phyloP scores from a whole-genome alignment of 78 protist species.

The Guillardia theta region DNA sequence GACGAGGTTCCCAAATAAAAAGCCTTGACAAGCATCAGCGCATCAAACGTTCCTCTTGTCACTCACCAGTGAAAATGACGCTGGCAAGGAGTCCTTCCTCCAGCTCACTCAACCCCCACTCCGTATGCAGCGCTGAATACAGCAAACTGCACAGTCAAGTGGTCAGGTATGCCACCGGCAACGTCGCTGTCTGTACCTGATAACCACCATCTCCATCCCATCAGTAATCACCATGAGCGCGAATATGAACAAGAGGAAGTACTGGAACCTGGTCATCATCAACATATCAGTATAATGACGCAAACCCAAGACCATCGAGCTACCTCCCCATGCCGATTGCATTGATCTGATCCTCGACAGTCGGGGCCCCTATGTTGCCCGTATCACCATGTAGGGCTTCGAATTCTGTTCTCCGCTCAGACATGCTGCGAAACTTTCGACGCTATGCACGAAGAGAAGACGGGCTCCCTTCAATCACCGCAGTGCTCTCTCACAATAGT shows the following conservation, averaged over 20 bases:
- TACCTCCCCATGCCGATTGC: background rate
- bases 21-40: no score
- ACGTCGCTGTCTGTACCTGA: no score
- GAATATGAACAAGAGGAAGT: background rate
- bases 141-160: no score
- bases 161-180: no score
- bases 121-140: background rate
- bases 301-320: no score
- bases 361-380: background rate
- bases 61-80: background rate
- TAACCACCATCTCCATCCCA: background rate
- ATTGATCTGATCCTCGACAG: background rate
- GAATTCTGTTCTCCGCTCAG: no score
- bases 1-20: background rate
- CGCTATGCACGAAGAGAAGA: no score
- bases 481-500: no score
- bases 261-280: background rate
- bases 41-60: no score
- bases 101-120: background rate
- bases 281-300: background rate
- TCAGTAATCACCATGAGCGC: background rate
- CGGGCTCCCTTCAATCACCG: no score
- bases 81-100: background rate
- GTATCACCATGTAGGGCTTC: background rate
- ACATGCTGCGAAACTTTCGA: no score